Evolutionary conservation across 2,329 filamentous ascomycete genomes (phyloP).

Genomic region (Scorias spongiosa): DNA sequence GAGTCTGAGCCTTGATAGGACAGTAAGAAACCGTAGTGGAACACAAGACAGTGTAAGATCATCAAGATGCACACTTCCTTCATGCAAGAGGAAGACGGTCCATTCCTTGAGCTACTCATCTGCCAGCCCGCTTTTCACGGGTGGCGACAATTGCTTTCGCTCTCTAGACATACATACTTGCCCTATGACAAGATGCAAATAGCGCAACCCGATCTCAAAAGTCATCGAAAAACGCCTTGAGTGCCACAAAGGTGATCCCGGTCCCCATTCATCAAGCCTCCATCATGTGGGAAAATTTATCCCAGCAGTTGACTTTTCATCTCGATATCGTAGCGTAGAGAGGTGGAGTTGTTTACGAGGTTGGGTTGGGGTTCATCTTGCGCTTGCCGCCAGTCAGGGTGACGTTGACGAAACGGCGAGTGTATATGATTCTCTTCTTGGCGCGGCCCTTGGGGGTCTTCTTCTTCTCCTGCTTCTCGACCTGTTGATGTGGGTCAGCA

Average conservation of each 20-base stretch:
- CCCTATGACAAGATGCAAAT: background rate
- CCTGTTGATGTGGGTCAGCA: slow-evolving; percentile 32
- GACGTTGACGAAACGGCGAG: slow-evolving; percentile 95
- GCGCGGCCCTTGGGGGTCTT: slow-evolving; percentile 95
- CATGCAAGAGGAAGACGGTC: background rate
- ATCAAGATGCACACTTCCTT: background rate
- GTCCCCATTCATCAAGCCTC: no score
- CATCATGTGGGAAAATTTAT: no score
- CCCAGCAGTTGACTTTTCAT: background rate
- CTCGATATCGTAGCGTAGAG: background rate
- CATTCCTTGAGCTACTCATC: background rate
- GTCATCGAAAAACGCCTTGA: background rate
- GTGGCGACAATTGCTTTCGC: background rate
- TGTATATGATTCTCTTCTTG: slow-evolving; percentile 94
- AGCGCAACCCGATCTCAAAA: background rate
- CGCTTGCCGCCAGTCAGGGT: slow-evolving; percentile 95
- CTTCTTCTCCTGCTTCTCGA: slow-evolving; percentile 86
- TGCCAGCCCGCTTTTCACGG: background rate
- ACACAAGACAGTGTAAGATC: background rate
- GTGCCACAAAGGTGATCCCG: background rate
- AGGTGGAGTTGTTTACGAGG: slow-evolving; percentile 35
- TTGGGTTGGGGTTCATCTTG: slow-evolving; percentile 91
- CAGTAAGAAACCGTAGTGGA: no score
- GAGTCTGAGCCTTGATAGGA: no score
- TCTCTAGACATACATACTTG: background rate